Base-by-base conservation (phyloP, 495 filamentous ascomycete species). In the Neurospora pannonica region DNA sequence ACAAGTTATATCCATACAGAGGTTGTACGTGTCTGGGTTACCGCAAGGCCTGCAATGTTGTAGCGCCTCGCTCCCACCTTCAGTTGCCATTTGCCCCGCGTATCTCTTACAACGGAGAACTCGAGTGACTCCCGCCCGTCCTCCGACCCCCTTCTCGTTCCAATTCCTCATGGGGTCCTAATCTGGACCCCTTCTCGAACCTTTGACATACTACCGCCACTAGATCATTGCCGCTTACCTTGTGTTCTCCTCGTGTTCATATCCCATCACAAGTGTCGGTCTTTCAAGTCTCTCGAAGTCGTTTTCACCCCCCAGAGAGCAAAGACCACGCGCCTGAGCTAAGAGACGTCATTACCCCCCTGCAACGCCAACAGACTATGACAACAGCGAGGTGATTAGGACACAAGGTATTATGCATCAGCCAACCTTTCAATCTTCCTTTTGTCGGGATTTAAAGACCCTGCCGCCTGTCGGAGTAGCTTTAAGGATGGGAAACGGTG, bases 81-180 rank as follows among this genome's bases (percentile, higher is more conserved):
- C 54, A 67, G 28, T 36, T 75, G 62, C 19, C 70, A 71, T 75
- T 77, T 78, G 77, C 78, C 78, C 78, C 78, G 78, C 78, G 75
- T 48, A 54, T 73, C 24, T 17, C 13, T 62, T 31, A 28, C 11
- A 15, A 31, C 48, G 11, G 11, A 1, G 21, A 28, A 11, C 48
- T 60, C 54, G 31, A 42, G 60, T 76, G 75, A 75, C 74, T 77
- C 70, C 60, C 28, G 28, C 28, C 54, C 54, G 13, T 36, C 67
- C 72, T 75, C 71, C 71, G 28, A 62, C 28, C 71, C 39, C 69
- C 39, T 46, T 7, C 40, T 37, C 72, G 70, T 46, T 39, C 73
- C 36, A 73, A 69, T 72, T 46, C 31, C 54, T 73, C 75, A 73
- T 72, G 75, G 77, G 77, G 77, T 77, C 78, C 78, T 73, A 73